phyloP scores from a whole-genome alignment of 495 filamentous ascomycete genomes.

The Penicillium coffeae region DNA sequence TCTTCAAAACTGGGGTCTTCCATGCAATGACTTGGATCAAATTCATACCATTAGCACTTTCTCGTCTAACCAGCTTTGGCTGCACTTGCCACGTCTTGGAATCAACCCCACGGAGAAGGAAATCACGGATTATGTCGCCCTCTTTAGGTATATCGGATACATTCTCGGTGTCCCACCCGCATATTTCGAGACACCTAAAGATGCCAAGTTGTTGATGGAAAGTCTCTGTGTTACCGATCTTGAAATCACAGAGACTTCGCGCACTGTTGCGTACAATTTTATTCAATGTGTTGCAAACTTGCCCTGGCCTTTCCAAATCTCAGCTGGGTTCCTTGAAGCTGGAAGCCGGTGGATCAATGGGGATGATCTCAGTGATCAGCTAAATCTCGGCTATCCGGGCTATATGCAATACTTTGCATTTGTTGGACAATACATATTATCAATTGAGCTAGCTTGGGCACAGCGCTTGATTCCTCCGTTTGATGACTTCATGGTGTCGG shows the following conservation, averaged over 20 bases:
- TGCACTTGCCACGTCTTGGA: background rate
- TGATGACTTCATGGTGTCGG: background rate
- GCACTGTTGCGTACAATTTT: background rate
- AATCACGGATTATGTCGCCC: background rate
- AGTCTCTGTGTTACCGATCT: background rate
- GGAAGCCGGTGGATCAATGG: background rate
- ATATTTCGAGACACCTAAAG: background rate
- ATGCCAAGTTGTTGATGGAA: background rate
- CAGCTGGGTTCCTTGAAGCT: background rate
- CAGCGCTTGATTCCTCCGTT: background rate
- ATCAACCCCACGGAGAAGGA: background rate
- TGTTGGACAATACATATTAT: background rate
- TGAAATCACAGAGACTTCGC: background rate
- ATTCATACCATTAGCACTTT: conserved; percentile 2
- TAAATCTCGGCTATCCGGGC: background rate
- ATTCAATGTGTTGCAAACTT: background rate
- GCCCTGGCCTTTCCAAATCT: background rate
- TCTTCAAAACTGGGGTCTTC: background rate
- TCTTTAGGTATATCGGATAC: background rate
- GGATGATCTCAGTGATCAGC: background rate
- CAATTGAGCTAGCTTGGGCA: background rate
- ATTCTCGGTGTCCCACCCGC: background rate
- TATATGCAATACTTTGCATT: background rate
- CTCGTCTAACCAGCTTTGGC: background rate
- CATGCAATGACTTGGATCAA: background rate